Base-by-base conservation (phyloP, 192 early-diverging fungal genomes). In the Entomortierella lignicola region DNA sequence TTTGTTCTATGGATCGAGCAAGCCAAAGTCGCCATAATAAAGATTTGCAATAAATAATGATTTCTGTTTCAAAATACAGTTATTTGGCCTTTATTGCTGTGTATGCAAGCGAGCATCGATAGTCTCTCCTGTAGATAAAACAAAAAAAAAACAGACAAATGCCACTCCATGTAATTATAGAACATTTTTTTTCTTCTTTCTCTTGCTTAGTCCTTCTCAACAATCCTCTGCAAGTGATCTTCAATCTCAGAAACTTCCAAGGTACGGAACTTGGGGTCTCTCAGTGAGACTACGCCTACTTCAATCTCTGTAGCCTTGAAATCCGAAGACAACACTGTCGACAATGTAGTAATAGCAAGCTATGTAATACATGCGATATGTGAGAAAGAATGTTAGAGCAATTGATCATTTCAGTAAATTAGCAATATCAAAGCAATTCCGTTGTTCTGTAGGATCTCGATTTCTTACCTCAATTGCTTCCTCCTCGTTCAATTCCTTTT, bases 301-400 rank as follows among this genome's bases (percentile, higher is more conserved):
- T 99, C 98, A 71, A 99, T 87, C 71, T 99, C 98, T n/a, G 89
- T 85, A 21, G 95, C 87, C 85, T 99, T 99, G 71, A 99, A 96
- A 84, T 97, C 98, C 60, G 95, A 89, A 10, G 96, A 91, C 42
- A 99, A 87, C 11, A 97, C 93, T 29, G 91, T 89, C 58, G 96
- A 97, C 31, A 99, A 81, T 15, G 98, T 96, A 21, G 93, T 96
- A 69, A 99, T 94, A 4, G 97, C 98, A 62, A 98, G 83, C 93
- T 95, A 77, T 21, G 57, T 56, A 53, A 50, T 15, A 8, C 31
- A 56, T 2, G 17, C 21, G 17, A 8, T 17, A 57, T 42, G 42
- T 21, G 23, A n/a, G n/a, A 32, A 55, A 25, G 21, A 1, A 10
- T 48, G 27, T 62, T 12, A 62, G 21, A 25, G 50, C 10, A 31